Conservation (phyloP, 345 rosid species). For the Toxicodendron radicans region DNA sequence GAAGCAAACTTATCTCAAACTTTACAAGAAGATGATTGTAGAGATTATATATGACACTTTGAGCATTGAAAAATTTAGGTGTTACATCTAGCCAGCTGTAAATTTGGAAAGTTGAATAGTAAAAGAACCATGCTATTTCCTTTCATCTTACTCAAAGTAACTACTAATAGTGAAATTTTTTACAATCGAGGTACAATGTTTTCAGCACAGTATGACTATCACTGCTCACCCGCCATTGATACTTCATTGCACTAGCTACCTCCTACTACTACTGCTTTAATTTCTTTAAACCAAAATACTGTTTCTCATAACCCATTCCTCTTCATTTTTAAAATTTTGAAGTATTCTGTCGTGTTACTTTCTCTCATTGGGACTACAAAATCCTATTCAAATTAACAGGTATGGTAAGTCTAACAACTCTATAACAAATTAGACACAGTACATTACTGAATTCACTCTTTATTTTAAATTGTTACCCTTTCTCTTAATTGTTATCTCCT, state of each 20-base stretch:
- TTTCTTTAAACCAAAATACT: background rate
- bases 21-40: background rate
- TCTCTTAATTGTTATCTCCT: too few species aligned
- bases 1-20: background rate
- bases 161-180: background rate
- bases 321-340: background rate
- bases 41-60: background rate
- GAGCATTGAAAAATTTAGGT: background rate
- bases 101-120: conserved; percentile 15
- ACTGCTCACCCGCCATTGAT: background rate
- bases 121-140: background rate
- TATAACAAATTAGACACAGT: background rate
- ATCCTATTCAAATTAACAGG: background rate
- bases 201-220: background rate
- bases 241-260: background rate
- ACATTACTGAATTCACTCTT: background rate
- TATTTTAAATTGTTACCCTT: too few species aligned
- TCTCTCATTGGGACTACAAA: background rate
- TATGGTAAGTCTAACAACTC: background rate
- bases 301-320: background rate
- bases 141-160: background rate
- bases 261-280: too few species aligned
- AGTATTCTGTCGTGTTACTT: background rate
- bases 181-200: background rate
- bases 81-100: conserved; percentile 11